These are phyloP conservation scores for Jaapia argillacea DNA, from an alignment of 768 basidiomycete species.

Conservation along the genomic window DNA sequence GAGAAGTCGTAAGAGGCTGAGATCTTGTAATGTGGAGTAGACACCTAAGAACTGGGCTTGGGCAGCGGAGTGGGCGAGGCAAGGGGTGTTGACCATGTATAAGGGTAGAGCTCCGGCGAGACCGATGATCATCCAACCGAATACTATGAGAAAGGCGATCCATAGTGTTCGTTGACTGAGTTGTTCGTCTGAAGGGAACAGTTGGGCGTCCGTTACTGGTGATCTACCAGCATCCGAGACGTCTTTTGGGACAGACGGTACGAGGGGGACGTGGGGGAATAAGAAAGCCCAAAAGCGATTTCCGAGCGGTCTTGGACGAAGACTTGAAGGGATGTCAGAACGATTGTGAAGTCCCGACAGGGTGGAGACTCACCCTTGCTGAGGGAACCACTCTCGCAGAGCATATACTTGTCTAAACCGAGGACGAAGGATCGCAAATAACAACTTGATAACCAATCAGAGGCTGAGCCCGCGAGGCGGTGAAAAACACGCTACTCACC, in stretches of 20 bases:
- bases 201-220: constrained; percentile 34
- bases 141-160: constrained; percentile 50
- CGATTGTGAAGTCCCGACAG: constrained; percentile 1
- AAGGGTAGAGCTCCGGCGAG: constrained; percentile 66
- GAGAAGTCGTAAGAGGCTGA: constrained; percentile 68
- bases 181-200: constrained; percentile 70
- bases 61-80: constrained; percentile 43
- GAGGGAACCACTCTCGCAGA: constrained; percentile 70
- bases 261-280: constrained; percentile 56
- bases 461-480: constrained; percentile 2
- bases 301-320: constrained; percentile 54
- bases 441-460: constrained; percentile 26
- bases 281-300: constrained; percentile 57
- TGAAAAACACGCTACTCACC: constrained; percentile 33
- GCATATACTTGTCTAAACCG: constrained; percentile 65
- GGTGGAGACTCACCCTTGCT: constrained; percentile 43
- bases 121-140: constrained; percentile 61
- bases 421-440: constrained; percentile 62
- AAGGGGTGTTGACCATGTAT: constrained; percentile 61
- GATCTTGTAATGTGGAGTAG: constrained; percentile 62
- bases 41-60: constrained; percentile 40
- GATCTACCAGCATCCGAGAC: constrained; percentile 46
- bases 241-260: constrained; percentile 48
- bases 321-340: constrained; percentile 26
- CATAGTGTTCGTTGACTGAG: constrained; percentile 64